Percentiles rank a stretch among this genome's conserved stretches.
Evolutionary conservation across 2,329 filamentous ascomycete genomes (phyloP).

Genomic region (Diplodia intermedia): DNA sequence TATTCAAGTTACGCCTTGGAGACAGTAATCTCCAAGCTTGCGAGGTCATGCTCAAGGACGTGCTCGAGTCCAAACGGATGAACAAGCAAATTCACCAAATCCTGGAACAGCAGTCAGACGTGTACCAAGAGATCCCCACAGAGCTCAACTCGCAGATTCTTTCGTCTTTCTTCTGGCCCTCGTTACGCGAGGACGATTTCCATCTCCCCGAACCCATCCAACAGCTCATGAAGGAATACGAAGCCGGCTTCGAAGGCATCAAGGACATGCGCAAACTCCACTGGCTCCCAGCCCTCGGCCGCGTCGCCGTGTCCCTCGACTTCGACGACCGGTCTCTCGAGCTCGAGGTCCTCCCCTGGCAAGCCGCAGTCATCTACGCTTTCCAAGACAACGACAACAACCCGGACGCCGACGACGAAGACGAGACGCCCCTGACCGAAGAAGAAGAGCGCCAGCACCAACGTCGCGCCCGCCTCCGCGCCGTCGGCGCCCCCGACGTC

Average conservation of each 20-base stretch:
- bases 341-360: constrained; percentile 79
- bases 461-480: constrained; percentile 34
- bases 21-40: constrained; percentile 86
- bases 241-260: constrained; percentile 75
- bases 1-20: constrained; percentile 88
- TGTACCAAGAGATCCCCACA: constrained; percentile 39
- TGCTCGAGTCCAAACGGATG: constrained; percentile 79
- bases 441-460: constrained; percentile 38
- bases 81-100: constrained; percentile 65
- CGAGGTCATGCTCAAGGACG: constrained; percentile 96
- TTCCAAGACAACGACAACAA: constrained; percentile 64
- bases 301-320: constrained; percentile 80
- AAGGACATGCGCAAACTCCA: constrained; percentile 86
- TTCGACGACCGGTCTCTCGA: constrained; percentile 79
- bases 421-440: neutral
- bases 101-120: constrained; percentile 32
- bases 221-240: constrained; percentile 72
- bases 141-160: constrained; percentile 82
- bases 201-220: constrained; percentile 65
- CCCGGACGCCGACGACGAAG: neutral
- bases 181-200: constrained; percentile 74
- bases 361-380: constrained; percentile 85
- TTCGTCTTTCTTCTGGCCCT: constrained; percentile 92
- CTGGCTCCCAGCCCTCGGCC: constrained; percentile 84
- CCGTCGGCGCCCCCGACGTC: constrained; percentile 46